Evolutionary conservation across 257 asterid genomes (phyloP).

Genomic region (Paraleonurus japonicus): DNA sequence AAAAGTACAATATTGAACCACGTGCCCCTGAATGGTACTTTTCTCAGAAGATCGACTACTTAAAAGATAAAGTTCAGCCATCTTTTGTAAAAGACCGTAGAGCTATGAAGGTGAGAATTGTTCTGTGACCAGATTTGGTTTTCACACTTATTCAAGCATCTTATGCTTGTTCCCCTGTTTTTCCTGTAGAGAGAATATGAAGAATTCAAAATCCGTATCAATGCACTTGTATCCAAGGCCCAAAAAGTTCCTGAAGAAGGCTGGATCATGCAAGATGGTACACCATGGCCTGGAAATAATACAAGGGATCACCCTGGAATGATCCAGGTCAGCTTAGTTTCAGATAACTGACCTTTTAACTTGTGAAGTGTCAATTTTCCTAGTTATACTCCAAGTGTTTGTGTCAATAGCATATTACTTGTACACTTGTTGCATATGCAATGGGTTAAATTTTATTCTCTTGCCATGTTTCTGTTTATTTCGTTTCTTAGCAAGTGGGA

Average conservation of each 20-base stretch:
- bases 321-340: conserved; percentile 70
- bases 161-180: conserved; percentile 28
- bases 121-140: conserved; percentile 1
- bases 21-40: conserved; percentile 99
- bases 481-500: not conserved
- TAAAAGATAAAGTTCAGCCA: conserved; percentile 89
- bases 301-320: conserved; percentile 98
- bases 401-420: too few relatives aligned
- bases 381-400: too few relatives aligned
- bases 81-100: conserved; percentile 93
- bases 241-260: conserved; percentile 95
- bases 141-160: conserved; percentile 26
- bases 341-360: conserved; percentile 7
- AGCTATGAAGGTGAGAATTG: conserved; percentile 83
- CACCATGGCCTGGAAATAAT: conserved; percentile 99
- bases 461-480: not conserved
- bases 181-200: conserved; percentile 82
- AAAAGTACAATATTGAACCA: conserved; percentile 87
- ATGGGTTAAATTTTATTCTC: too few relatives aligned
- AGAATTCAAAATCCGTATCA: conserved; percentile 85
- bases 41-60: conserved; percentile 80
- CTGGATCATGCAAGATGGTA: conserved; percentile 98
- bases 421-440: too few relatives aligned
- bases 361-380: not conserved
- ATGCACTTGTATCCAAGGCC: conserved; percentile 86